Evolutionary conservation across 176 grass and related monocot species (phyloP).

Genomic region (Cenchrus purpureus): DNA sequence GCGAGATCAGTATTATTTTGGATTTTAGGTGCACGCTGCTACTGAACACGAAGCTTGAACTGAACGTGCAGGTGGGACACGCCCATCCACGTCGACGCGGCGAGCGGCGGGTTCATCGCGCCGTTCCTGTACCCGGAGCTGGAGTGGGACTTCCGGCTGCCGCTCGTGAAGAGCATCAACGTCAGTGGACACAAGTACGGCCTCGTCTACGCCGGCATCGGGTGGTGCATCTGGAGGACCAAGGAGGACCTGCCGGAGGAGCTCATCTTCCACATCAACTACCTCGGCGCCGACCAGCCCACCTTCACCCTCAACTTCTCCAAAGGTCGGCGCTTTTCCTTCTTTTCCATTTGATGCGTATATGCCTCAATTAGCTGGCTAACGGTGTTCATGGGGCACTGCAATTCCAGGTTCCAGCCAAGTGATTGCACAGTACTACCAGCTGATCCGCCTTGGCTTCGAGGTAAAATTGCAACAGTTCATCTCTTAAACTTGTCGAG

Average conservation of each 20-base stretch:
- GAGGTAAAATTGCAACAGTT: conserved; percentile 44
- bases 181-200: conserved; percentile 94
- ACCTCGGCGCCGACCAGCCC: conserved; percentile 93
- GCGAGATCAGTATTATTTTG: too few relatives aligned
- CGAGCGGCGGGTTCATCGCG: conserved; percentile 93
- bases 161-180: conserved; percentile 95
- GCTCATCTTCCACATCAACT: conserved; percentile 98
- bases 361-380: neutral
- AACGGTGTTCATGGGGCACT: neutral
- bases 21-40: too few relatives aligned
- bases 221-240: conserved; percentile 86
- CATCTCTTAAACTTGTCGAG: neutral
- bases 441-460: conserved; percentile 83
- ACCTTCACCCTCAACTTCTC: conserved; percentile 98
- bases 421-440: conserved; percentile 91
- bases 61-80: conserved; percentile 74
- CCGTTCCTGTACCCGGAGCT: conserved; percentile 90
- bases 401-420: conserved; percentile 78
- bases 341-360: neutral
- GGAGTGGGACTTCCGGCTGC: conserved; percentile 91
- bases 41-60: neutral
- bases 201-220: conserved; percentile 83
- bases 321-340: conserved; percentile 48
- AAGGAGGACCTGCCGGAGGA: conserved; percentile 92
- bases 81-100: conserved; percentile 89